Conservation (phyloP, 345 rosid genomes). For the Eucalyptus marginata region DNA sequence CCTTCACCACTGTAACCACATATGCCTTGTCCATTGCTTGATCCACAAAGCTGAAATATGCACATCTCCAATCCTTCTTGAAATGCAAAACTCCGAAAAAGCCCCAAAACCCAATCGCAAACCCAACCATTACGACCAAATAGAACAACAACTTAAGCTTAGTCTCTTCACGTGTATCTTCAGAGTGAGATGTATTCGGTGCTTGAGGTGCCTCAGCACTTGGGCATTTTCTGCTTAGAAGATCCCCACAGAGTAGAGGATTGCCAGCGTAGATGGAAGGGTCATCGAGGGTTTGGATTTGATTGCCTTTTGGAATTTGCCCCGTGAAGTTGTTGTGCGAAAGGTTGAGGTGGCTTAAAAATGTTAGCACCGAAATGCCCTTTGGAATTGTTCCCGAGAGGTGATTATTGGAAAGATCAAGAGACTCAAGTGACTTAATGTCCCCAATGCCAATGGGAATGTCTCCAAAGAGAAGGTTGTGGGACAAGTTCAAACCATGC, state of each 20-base stretch:
- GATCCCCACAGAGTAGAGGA: not conserved
- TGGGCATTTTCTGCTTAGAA: not conserved
- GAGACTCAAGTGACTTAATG: conserved; percentile 2
- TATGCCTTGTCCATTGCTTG: not conserved
- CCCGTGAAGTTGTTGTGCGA: conserved; percentile 4
- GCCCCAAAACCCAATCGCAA: not conserved
- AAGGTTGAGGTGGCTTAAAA: conserved; percentile 1
- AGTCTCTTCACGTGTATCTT: not conserved
- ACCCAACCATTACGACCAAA: not conserved
- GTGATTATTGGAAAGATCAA: conserved; percentile 11
- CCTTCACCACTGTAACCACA: not conserved
- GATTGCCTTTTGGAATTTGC: not conserved
- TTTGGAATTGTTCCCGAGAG: conserved; percentile 11
- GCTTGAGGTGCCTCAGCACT: not conserved
- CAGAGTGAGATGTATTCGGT: not conserved
- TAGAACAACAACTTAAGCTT: not conserved
- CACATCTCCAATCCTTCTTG: not conserved
- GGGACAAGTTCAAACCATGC: conserved; percentile 9
- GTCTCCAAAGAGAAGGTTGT: conserved; percentile 3
- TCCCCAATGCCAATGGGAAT: not conserved
- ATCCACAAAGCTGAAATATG: not conserved
- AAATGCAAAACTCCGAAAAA: not conserved
- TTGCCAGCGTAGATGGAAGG: not conserved
- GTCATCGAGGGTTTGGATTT: not conserved
- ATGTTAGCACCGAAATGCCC: not conserved